phyloP scores from a whole-genome alignment of 2,329 filamentous ascomycete species.

The Byssochlamys sp. region DNA sequence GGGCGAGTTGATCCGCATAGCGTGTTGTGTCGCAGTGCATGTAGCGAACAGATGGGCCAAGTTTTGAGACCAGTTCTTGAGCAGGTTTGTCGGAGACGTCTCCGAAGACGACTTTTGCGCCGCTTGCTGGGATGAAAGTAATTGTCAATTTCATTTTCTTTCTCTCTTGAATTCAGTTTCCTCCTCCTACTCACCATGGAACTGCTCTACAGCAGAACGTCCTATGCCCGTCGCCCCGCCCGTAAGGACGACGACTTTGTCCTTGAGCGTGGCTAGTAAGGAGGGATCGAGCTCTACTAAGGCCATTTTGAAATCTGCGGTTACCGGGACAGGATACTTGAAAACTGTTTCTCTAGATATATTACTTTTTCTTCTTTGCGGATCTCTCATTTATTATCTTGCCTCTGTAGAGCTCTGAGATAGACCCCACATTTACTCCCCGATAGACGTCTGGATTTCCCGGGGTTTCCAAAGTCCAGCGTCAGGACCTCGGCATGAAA shows the following conservation, averaged over 20 bases:
- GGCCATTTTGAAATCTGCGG: conserved; percentile 4
- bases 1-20: conserved; percentile 6
- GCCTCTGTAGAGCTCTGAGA: too few species aligned
- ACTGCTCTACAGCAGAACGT: conserved; percentile 11
- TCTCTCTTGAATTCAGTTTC: background rate
- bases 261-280: conserved; percentile 14
- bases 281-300: conserved; percentile 8
- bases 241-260: conserved; percentile 39
- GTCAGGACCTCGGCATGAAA: background rate
- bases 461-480: background rate
- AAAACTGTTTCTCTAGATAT: too few species aligned
- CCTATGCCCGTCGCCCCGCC: conserved; percentile 32
- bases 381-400: too few species aligned
- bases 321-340: too few species aligned
- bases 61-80: background rate
- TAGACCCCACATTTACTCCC: background rate
- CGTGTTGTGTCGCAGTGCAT: conserved; percentile 4
- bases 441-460: background rate
- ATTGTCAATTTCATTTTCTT: background rate
- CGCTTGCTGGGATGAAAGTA: background rate
- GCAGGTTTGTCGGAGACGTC: conserved; percentile 4
- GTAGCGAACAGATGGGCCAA: conserved; percentile 1
- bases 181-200: conserved; percentile 4
- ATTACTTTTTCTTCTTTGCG: too few species aligned
- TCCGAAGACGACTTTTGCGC: conserved; percentile 7